These are phyloP conservation scores for Tylopilus sp. DNA, from an alignment of 1,284 basidiomycete genomes.

Conservation along the genomic window DNA sequence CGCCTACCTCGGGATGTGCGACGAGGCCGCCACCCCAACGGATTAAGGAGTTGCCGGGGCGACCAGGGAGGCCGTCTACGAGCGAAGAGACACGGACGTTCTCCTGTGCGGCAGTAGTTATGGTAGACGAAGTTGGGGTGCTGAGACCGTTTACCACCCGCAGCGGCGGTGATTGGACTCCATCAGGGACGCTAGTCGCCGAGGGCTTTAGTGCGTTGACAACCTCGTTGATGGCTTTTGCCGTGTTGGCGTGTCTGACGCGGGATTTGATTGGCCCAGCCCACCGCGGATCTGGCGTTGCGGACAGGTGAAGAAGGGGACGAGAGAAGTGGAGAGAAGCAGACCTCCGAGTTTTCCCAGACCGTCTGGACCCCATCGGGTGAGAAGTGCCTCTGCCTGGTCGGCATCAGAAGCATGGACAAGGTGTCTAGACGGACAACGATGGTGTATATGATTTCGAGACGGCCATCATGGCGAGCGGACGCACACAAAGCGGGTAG, in stretches of 20 bases:
- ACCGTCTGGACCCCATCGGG: slow-evolving; percentile 87
- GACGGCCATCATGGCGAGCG: background rate
- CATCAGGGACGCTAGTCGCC: slow-evolving; percentile 41
- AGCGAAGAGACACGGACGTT: slow-evolving; percentile 48
- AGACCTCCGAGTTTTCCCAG: slow-evolving; percentile 86
- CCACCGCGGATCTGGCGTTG: slow-evolving; percentile 77
- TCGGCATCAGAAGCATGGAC: slow-evolving; percentile 92
- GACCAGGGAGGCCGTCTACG: slow-evolving; percentile 51
- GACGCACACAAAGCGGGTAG: slow-evolving; percentile 79
- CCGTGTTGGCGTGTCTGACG: slow-evolving; percentile 70
- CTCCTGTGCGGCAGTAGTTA: slow-evolving; percentile 67
- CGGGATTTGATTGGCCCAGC: slow-evolving; percentile 85
- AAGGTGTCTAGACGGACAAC: slow-evolving; percentile 61
- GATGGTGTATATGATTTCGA: slow-evolving; percentile 19
- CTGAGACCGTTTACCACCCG: slow-evolving; percentile 82
- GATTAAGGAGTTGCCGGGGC: slow-evolving; percentile 56
- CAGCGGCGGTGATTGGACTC: slow-evolving; percentile 50
- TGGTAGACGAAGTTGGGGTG: slow-evolving; percentile 49
- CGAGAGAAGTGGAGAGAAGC: slow-evolving; percentile 31
- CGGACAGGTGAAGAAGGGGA: slow-evolving; percentile 17
- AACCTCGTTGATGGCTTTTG: slow-evolving; percentile 78
- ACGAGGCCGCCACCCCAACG: slow-evolving; percentile 56
- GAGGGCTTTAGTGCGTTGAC: slow-evolving; percentile 63
- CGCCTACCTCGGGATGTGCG: slow-evolving; percentile 58
- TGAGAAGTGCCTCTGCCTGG: slow-evolving; percentile 84